phyloP scores from a whole-genome alignment of 2,329 filamentous ascomycete genomes.

The Aspergillus melleus region DNA sequence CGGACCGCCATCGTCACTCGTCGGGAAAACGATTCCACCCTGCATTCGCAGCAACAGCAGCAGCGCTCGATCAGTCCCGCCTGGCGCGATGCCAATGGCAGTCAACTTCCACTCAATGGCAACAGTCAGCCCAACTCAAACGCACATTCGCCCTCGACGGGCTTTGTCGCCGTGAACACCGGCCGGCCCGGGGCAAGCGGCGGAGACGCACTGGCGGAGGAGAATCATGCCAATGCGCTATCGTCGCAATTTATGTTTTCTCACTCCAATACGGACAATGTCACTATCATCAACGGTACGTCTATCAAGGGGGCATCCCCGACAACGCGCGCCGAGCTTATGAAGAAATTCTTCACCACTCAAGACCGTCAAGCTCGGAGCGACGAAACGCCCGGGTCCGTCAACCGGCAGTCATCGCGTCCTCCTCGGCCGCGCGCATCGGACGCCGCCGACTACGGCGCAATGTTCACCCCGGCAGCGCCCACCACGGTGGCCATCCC shows the following conservation, averaged over 20 bases:
- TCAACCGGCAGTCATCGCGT: slow-evolving; percentile 29
- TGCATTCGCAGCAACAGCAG: slow-evolving; percentile 32
- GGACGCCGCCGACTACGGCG: slow-evolving; percentile 36
- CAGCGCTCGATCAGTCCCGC: slow-evolving; percentile 36
- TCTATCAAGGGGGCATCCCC: slow-evolving; percentile 56
- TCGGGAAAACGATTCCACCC: slow-evolving; percentile 48
- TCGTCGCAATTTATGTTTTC: slow-evolving; percentile 42
- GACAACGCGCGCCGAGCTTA: slow-evolving; percentile 58
- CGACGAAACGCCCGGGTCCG: slow-evolving; percentile 29
- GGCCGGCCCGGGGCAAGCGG: slow-evolving; percentile 38
- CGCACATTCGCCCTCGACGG: slow-evolving; percentile 49
- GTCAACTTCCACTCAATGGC: slow-evolving; percentile 24
- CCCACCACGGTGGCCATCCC: slow-evolving; percentile 55
- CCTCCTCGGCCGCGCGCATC: slow-evolving; percentile 34
- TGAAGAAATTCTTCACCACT: slow-evolving; percentile 63
- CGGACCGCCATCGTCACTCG: slow-evolving; percentile 70
- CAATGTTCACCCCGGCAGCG: slow-evolving; percentile 42
- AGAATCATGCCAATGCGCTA: slow-evolving; percentile 22
- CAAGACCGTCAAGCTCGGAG: slow-evolving; percentile 53
- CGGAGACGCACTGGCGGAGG: slow-evolving; percentile 33
- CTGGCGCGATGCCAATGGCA: slow-evolving; percentile 38
- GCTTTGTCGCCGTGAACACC: slow-evolving; percentile 62
- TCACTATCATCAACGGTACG: slow-evolving; percentile 50
- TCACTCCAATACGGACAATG: slow-evolving; percentile 45
- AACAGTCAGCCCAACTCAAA: slow-evolving; percentile 32